A percentile compares a stretch with the other conserved stretches of the same genome.
Evolutionary conservation across 306 rosid genomes (phyloP).

Genomic region (Glycine soja): DNA sequence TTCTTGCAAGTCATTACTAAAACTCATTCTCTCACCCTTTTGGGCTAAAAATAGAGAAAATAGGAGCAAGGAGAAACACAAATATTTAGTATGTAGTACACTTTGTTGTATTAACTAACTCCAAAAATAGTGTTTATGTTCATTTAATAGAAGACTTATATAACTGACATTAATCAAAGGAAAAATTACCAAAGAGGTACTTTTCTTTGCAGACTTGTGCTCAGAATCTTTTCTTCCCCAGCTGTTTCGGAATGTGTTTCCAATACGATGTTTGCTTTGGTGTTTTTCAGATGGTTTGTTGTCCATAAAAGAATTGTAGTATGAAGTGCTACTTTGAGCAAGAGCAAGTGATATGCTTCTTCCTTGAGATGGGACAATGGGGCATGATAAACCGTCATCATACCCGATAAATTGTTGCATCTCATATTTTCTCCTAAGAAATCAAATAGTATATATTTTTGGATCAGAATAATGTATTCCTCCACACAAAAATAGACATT

Average conservation of each 20-base stretch:
- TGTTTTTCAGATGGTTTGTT: slow-evolving; percentile 64
- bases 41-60: neutral
- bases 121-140: slow-evolving; percentile 5
- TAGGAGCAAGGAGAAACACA: neutral
- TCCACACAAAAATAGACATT: neutral
- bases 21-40: neutral
- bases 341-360: slow-evolving; percentile 49
- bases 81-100: slow-evolving; percentile 14
- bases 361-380: slow-evolving; percentile 54
- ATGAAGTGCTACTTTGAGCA: slow-evolving; percentile 48
- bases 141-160: slow-evolving; percentile 5
- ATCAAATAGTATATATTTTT: slow-evolving; percentile 37
- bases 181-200: slow-evolving; percentile 66
- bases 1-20: neutral
- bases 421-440: slow-evolving; percentile 86
- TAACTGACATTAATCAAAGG: slow-evolving; percentile 16
- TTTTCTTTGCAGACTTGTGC: slow-evolving; percentile 63
- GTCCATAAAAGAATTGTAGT: slow-evolving; percentile 45
- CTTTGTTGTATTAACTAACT: slow-evolving; percentile 4
- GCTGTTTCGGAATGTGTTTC: slow-evolving; percentile 73
- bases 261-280: slow-evolving; percentile 64
- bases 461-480: slow-evolving; percentile 37
- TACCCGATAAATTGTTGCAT: slow-evolving; percentile 54
- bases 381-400: slow-evolving; percentile 51
- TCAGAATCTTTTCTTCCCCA: slow-evolving; percentile 83